These are phyloP conservation scores for Elongisporangium anandrum DNA, from an alignment of 352 stramenopile genomes.

Conservation along the genomic window DNA sequence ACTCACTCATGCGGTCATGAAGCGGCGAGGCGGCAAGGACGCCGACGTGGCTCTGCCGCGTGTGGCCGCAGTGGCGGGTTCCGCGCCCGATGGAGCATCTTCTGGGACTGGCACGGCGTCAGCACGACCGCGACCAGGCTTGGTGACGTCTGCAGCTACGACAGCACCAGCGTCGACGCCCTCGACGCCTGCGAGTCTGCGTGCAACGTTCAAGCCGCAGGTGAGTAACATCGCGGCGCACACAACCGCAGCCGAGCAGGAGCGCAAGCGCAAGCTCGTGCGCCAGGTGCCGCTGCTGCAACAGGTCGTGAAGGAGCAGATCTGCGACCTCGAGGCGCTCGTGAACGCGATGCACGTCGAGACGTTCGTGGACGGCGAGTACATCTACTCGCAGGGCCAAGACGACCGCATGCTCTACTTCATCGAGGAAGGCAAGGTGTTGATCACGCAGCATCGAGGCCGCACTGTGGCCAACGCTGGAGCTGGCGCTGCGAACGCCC, in stretches of 20 bases:
- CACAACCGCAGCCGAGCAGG: constrained; percentile 1
- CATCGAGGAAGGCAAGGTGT: constrained; percentile 66
- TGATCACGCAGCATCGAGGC: constrained; percentile 50
- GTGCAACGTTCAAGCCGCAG: constrained; percentile 1
- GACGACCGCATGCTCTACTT: constrained; percentile 55
- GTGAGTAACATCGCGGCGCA: neutral
- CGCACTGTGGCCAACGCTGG: neutral
- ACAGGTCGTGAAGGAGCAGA: constrained; percentile 35
- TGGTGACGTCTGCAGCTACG: neutral
- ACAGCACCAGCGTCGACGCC: neutral
- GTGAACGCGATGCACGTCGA: constrained; percentile 25
- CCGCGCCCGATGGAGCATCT: neutral
- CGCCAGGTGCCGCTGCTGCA: constrained; percentile 44
- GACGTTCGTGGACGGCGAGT: constrained; percentile 47
- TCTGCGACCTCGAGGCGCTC: constrained; percentile 40
- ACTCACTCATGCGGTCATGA: neutral
- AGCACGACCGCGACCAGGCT: neutral
- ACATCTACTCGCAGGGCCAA: constrained; percentile 64
- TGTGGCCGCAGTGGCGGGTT: neutral
- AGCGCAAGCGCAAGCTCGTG: constrained; percentile 48
- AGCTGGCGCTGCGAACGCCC: neutral
- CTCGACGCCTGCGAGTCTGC: constrained; percentile 1
- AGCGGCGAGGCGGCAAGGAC: neutral
- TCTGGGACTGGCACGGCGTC: neutral
- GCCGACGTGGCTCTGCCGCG: neutral